phyloP scores from a whole-genome alignment of 345 rosid species.

The Salix brachista region DNA sequence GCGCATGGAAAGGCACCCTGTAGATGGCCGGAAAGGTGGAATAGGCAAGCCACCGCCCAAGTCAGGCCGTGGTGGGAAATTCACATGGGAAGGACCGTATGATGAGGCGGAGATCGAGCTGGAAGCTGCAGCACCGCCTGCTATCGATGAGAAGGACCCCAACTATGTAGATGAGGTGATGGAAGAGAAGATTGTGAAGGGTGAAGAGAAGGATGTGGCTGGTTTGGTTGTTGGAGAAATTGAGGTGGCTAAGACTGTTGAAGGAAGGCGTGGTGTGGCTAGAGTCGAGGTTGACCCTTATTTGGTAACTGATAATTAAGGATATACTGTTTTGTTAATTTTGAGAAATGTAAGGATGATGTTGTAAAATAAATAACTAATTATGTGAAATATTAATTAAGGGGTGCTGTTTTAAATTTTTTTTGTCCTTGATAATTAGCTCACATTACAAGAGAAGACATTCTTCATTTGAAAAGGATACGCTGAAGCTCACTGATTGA shows the following conservation, averaged over 20 bases:
- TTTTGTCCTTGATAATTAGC: too few species aligned
- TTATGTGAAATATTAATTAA: too few species aligned
- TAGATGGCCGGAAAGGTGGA: conserved; percentile 42
- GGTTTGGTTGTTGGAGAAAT: conserved; percentile 52
- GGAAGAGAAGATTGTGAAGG: conserved; percentile 30
- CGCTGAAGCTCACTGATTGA: too few species aligned
- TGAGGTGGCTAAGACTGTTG: conserved; percentile 56
- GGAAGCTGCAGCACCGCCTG: conserved; percentile 37
- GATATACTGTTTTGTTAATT: background rate
- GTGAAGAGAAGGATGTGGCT: conserved; percentile 37
- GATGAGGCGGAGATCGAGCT: conserved; percentile 50
- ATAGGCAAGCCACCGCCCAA: conserved; percentile 55
- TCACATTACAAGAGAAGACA: too few species aligned
- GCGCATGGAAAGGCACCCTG: conserved; percentile 75
- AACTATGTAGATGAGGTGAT: conserved; percentile 64
- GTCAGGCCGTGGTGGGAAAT: conserved; percentile 83
- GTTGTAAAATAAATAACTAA: too few species aligned
- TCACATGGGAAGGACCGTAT: conserved; percentile 81
- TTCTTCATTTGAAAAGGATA: too few species aligned
- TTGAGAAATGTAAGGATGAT: too few species aligned
- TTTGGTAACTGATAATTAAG: background rate
- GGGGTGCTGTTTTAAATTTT: too few species aligned
- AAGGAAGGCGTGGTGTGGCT: conserved; percentile 45
- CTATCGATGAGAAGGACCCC: conserved; percentile 74
- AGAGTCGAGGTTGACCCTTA: conserved; percentile 61